These are phyloP conservation scores for Daldinia grandis DNA, from an alignment of 495 filamentous ascomycete genomes.

Conservation along the genomic window DNA sequence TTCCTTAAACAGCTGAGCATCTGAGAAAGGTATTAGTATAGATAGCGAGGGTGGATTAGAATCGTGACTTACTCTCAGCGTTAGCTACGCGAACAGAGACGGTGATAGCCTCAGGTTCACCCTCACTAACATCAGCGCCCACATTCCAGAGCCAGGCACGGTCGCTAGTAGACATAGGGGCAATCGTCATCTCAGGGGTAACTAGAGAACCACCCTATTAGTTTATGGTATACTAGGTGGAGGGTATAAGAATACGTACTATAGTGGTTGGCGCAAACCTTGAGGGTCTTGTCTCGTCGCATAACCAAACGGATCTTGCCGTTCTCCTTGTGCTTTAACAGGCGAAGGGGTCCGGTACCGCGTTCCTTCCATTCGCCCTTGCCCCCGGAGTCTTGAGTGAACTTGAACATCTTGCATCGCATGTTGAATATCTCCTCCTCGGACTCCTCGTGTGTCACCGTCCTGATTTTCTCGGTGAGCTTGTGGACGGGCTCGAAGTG, in stretches of 20 bases:
- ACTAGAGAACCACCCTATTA: slow-evolving; percentile 61
- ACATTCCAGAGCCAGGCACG: slow-evolving; percentile 99
- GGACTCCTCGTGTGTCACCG: slow-evolving; percentile 97
- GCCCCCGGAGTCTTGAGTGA: slow-evolving; percentile 73
- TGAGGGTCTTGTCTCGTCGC: slow-evolving; percentile 98
- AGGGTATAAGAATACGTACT: slow-evolving; percentile 65
- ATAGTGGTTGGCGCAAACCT: slow-evolving; percentile 99
- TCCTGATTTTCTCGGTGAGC: slow-evolving; percentile 94
- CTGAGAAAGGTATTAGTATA: slow-evolving; percentile 51
- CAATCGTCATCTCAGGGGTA: slow-evolving; percentile 98
- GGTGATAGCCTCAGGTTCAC: slow-evolving; percentile 94
- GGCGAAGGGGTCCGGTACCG: slow-evolving; percentile 92
- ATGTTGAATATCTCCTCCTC: slow-evolving; percentile 99
- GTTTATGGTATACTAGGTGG: background rate
- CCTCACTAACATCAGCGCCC: slow-evolving; percentile 96
- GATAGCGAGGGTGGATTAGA: background rate
- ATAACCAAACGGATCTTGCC: slow-evolving; percentile 97
- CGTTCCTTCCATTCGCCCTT: slow-evolving; percentile 97
- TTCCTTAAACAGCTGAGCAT: slow-evolving; percentile 97
- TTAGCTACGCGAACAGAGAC: slow-evolving; percentile 98
- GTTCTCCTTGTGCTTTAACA: slow-evolving; percentile 98
- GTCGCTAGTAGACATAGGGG: slow-evolving; percentile 96
- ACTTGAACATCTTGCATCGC: slow-evolving; percentile 99
- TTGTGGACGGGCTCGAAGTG: slow-evolving; percentile 96
- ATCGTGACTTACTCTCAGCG: slow-evolving; percentile 80